Base-by-base conservation (phyloP, 352 stramenopile genomes). In the Globisporangium yorkense region DNA sequence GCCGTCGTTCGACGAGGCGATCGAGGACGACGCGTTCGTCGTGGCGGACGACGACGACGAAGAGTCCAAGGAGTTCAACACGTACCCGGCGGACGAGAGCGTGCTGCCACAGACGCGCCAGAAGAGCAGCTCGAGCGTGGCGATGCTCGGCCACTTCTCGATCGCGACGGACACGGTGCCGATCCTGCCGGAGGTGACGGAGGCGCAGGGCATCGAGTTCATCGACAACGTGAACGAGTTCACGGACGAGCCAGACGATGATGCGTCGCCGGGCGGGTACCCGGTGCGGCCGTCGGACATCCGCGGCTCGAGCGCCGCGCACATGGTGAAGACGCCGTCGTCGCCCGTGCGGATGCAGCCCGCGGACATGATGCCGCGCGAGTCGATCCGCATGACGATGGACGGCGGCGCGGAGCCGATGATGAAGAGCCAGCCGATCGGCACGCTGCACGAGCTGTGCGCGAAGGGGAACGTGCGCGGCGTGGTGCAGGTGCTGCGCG, bases 371-470 rank as follows among this genome's bases (percentile, higher is more conserved):
- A 47, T 72, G 6, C 77, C 81, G 39, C 78, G 77, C 35, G 78
- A 77, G 21, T 89, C 78, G 18, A 77, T 91, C 31, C 78, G 77
- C 53, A 66, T 91, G 59, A 88, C 79, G 15, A 87, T 87, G 69
- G 80, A 90, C 58, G 77, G 71, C 56, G 79, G 74, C 29, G 68
- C 74, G 16, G 68, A 75, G 51, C 78, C 80, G 15, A 74, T 91
- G 59, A 86, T 88, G 72, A 80, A 85, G 55, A 90, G 74, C 67
- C 80, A 88, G 56, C 80, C 84, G 21, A 86, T 94, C 20, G 80
- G 82, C n/a, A 87, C 74, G 37, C 56, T 94, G 45, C 80, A 94
- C 49, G 82, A 89, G 56, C 74, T 92, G 41, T 92, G 82, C 57
- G 67, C 75, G 20, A 92, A 91, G 65, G 84, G 84, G 37, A 89